phyloP scores from a whole-genome alignment of 768 basidiomycete genomes.

The Calocera cornea region DNA sequence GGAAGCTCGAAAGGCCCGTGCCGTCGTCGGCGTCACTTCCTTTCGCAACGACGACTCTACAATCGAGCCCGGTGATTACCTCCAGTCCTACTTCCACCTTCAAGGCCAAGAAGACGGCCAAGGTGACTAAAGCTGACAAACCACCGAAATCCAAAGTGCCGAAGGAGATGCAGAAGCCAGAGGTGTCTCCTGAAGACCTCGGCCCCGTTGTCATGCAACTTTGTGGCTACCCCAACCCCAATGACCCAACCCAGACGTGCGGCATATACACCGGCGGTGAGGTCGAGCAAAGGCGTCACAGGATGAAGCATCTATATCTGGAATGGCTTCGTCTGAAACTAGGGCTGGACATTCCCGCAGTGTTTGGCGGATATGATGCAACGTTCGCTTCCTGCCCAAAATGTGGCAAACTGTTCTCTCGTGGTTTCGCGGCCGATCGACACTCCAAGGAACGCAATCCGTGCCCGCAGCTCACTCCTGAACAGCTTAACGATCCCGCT shows the following conservation, averaged over 20 bases:
- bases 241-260: background rate
- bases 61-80: background rate
- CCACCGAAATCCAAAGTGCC: background rate
- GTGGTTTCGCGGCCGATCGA: background rate
- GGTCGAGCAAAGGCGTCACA: background rate
- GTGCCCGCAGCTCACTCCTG: background rate
- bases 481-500: background rate
- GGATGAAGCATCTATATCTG: background rate
- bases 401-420: background rate
- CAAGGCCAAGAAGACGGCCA: background rate
- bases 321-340: background rate
- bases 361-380: background rate
- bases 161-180: background rate
- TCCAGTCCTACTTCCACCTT: background rate
- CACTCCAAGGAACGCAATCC: background rate
- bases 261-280: background rate
- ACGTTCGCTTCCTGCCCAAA: background rate
- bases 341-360: background rate
- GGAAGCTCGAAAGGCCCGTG: background rate
- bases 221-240: background rate
- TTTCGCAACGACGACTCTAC: background rate
- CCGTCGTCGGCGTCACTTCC: background rate
- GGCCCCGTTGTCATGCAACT: background rate
- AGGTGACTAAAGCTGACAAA: background rate
- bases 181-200: background rate